Evolutionary conservation across 495 filamentous ascomycete genomes (phyloP), one percentile per base, ranked within the genome.

Genomic region (Xylaria flabelliformis): DNA sequence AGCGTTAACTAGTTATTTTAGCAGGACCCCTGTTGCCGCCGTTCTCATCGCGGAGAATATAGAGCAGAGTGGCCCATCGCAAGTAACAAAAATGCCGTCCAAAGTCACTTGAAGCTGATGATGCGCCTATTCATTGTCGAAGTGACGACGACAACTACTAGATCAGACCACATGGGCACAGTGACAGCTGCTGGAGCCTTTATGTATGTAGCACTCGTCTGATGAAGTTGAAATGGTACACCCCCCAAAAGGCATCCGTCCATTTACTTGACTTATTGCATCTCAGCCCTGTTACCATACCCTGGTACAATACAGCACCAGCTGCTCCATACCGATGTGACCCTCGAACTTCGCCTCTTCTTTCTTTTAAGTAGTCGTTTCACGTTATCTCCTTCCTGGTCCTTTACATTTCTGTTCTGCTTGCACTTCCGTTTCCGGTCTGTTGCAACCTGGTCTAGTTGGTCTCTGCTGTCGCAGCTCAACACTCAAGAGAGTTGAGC

Each of bases 301-400:
- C 69, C 68, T 34, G 34, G 69, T 44, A 46, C 58, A 29, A 41
- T 51, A 66, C 56, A 34, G 19, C 58, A 63, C 44, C 65, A 41
- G 51, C 58, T 64, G 46, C 62, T 41, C 69, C 69, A 41, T 64
- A 21, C 48, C 24, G 69, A 73, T 76, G 74, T 68, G 63, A 79
- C 75, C 69, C 44, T 64, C 59, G 19, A 61, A 53, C 72, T 74
- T 72, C 68, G 72, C 74, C 69, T 74, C 71, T 76, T 70, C 44
- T 64, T 46, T 75, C 70, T 62, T 73, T 72, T 56, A 72, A 70
- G 70, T 34, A 69, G 64, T 67, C 42, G 53, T 67, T 73, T 75
- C 70, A 48, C 51, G 69, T 66, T 72, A 72, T 64, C 46, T 64
- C 67, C 58, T 34, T 50, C 32, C 74, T 41, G 51, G 19, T 29